A percentile compares a stretch with the other conserved stretches of the same genome.
Conservation (phyloP, 371 early-diverging fungal genomes). For the Mucor racemosus region DNA sequence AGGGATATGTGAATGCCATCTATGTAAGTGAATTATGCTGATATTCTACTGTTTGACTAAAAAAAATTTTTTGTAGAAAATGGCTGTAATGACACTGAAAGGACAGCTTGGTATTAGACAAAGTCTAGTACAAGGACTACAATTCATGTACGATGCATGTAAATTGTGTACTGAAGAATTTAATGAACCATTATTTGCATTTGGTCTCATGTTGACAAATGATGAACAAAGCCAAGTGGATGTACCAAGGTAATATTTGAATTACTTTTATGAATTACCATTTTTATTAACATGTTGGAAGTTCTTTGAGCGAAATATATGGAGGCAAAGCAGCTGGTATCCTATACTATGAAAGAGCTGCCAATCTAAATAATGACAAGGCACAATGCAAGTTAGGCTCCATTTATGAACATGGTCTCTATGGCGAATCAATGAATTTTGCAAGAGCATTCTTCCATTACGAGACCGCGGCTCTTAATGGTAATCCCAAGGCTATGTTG, state of each 20-base stretch:
- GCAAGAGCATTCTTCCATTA: conserved; percentile 36
- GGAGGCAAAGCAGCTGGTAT: conserved; percentile 32
- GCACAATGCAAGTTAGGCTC: conserved; percentile 35
- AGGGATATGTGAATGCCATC: conserved; percentile 70
- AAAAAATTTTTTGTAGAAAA: conserved; percentile 19
- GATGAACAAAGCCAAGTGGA: conserved; percentile 18
- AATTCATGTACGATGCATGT: conserved; percentile 21
- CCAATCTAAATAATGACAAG: conserved; percentile 26
- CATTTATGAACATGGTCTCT: conserved; percentile 35
- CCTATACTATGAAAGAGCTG: conserved; percentile 35
- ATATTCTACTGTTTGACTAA: background rate
- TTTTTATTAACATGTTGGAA: background rate
- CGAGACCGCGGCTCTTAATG: conserved; percentile 26
- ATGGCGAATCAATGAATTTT: conserved; percentile 35
- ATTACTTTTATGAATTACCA: background rate
- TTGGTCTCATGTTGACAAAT: conserved; percentile 21
- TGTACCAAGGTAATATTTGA: conserved; percentile 16
- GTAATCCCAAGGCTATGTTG: conserved; percentile 40
- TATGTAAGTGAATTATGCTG: conserved; percentile 48
- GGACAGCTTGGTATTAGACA: conserved; percentile 20
- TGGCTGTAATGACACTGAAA: conserved; percentile 20
- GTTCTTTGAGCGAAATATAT: conserved; percentile 20
- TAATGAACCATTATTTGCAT: conserved; percentile 19
- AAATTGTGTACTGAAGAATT: conserved; percentile 16
- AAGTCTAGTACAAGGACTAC: conserved; percentile 15